These are phyloP conservation scores for Spatholobus suberectus DNA, from an alignment of 306 rosid species.

Conservation along the genomic window DNA sequence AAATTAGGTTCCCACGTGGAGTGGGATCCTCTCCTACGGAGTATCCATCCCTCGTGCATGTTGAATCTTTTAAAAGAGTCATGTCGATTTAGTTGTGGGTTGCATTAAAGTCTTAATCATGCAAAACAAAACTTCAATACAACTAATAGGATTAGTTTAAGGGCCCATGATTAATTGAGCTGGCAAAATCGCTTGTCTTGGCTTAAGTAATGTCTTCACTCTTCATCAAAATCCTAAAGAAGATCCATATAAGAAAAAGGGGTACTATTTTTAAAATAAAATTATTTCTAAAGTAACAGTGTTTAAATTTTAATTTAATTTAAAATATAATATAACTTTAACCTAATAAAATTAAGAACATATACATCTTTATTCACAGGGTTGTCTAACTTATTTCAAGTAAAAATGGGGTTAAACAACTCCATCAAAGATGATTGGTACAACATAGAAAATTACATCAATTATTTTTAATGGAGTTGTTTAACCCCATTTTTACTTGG, in stretches of 20 bases:
- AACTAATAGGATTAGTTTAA: background rate
- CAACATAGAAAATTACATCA: too few species aligned
- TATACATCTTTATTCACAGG: background rate
- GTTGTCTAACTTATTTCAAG: too few species aligned
- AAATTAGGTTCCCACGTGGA: background rate
- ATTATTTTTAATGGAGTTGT: too few species aligned
- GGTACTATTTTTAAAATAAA: background rate
- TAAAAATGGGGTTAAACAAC: too few species aligned
- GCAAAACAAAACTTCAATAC: background rate
- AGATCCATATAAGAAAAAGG: conserved; percentile 15
- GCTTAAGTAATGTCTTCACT: conserved; percentile 22
- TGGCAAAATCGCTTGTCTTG: conserved; percentile 10
- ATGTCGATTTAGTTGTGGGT: background rate
- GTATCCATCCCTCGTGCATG: background rate
- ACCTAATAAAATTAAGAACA: background rate
- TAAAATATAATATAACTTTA: background rate
- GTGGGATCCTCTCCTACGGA: background rate
- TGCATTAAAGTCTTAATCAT: background rate
- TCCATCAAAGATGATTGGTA: too few species aligned
- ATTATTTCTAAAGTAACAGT: background rate
- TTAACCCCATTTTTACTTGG: too few species aligned
- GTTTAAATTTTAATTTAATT: background rate
- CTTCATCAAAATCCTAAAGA: conserved; percentile 32
- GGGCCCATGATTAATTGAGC: background rate
- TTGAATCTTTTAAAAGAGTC: background rate